Evolutionary conservation across 352 stramenopile species (phyloP), one percentile per base, ranked within the genome.

Genomic region (Hyaloperonospora arabidopsidis): DNA sequence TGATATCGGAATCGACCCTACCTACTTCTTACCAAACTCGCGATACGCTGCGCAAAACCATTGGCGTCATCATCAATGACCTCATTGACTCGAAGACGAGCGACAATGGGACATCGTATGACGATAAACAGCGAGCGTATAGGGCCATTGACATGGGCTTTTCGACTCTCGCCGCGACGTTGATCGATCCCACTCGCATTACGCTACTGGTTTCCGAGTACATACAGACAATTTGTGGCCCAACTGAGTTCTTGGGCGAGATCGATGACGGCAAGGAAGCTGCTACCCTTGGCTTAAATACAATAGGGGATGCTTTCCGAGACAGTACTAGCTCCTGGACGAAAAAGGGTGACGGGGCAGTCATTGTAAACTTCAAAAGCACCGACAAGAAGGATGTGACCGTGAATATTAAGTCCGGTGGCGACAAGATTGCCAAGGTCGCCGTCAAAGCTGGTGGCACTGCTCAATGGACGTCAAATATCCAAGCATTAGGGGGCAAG

Each of bases 141-240:
- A 63, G 51, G 23, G 52, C 77, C 23, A 49, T 59, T 0, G 54
- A 77, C 46, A 57, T 70, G 11, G 71, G 57, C 1, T 45, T 74
- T 41, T 18, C n/a, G 35, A n/a, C 35, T 5, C 12, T 41, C 35
- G 35, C 35, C 2, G n/a, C 35, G 12, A 15, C n/a, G 4, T 15
- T 41, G 12, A 41, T 41, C 35, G 35, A 41, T 41, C 35, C n/a
- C 13, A 41, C 35, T 17, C 35, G 35, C n/a, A 53, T 81, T 23
- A 68, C 63, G 0, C 50, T 36, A 4, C 45, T 81, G 47, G 51
- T 61, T 1, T 61, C 65, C 22, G 68, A 74, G 54, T 81, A 68
- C 49, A 59, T 76, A 14, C 62, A 81, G 54, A 67, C 71, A 10
- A 76, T 81, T 38, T 81, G 71, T 43, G 65, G 71, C 2, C 68